Conservation (phyloP, 176 grass and related monocot genomes). For the Eragrostis curvula region DNA sequence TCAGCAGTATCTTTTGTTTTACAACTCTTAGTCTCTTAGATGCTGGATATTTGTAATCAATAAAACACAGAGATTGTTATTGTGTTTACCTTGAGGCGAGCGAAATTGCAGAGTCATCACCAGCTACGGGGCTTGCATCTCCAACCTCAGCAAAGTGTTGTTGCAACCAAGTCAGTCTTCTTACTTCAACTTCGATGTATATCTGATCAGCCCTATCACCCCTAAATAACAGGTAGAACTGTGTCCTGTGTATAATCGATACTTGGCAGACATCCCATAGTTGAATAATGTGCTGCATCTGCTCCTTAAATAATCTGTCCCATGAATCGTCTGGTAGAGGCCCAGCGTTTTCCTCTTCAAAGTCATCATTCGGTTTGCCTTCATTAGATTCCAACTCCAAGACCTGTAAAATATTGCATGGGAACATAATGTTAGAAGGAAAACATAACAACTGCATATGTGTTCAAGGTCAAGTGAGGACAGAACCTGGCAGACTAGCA, state of each 20-base stretch:
- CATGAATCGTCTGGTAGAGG: conserved; percentile 63
- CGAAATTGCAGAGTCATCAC: conserved; percentile 73
- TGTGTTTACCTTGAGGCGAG: conserved; percentile 62
- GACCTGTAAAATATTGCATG: conserved; percentile 53
- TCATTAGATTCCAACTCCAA: conserved; percentile 92
- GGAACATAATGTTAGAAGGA: conserved; percentile 35
- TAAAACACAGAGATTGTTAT: neutral
- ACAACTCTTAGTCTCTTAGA: conserved; percentile 3
- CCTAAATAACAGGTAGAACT: conserved; percentile 91
- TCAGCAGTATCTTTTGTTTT: neutral
- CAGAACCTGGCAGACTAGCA: conserved; percentile 91
- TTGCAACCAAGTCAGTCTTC: conserved; percentile 80
- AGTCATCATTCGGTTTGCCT: conserved; percentile 42
- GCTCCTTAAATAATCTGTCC: conserved; percentile 67
- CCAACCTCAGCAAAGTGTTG: conserved; percentile 81
- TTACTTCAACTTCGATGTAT: conserved; percentile 91
- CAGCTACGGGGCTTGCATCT: conserved; percentile 69
- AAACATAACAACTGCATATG: neutral
- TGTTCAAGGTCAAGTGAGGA: conserved; percentile 1
- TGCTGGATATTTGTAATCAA: neutral
- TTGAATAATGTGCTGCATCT: conserved; percentile 93
- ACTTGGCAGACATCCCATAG: conserved; percentile 86
- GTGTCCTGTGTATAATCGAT: conserved; percentile 92
- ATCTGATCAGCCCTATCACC: conserved; percentile 91
- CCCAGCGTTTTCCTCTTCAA: conserved; percentile 48